These are phyloP conservation scores for Fusarium nisikadoi DNA, from an alignment of 2,329 filamentous ascomycete species.

Conservation along the genomic window DNA sequence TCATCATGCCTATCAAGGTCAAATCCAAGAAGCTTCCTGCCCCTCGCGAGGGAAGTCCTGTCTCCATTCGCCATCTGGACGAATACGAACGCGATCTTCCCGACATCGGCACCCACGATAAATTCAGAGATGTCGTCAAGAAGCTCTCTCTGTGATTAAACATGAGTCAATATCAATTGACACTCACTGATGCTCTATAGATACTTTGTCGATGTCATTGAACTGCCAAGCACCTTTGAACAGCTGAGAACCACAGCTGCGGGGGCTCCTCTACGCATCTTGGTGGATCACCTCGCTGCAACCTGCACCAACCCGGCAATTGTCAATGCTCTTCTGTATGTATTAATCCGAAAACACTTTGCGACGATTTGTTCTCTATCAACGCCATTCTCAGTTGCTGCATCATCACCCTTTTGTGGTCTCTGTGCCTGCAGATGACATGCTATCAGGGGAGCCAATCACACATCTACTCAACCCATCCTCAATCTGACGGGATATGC, in stretches of 20 bases:
- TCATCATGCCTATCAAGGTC: conserved; percentile 52
- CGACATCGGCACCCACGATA: conserved; percentile 66
- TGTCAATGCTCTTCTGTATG: conserved; percentile 78
- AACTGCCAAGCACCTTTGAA: conserved; percentile 76
- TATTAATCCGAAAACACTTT: conserved; percentile 35
- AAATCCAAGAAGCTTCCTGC: conserved; percentile 49
- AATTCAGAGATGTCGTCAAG: conserved; percentile 72
- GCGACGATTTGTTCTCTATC: neutral
- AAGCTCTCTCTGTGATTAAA: conserved; percentile 69
- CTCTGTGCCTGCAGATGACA: conserved; percentile 22
- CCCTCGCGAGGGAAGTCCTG: conserved; percentile 50
- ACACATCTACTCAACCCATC: neutral
- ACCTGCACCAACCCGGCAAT: conserved; percentile 75
- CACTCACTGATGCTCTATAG: conserved; percentile 50
- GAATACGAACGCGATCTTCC: conserved; percentile 59
- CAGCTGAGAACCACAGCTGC: conserved; percentile 75
- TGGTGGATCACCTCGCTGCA: conserved; percentile 72
- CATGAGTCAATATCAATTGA: neutral
- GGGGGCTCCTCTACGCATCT: conserved; percentile 64
- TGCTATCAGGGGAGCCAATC: conserved; percentile 27
- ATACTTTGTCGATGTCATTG: conserved; percentile 71
- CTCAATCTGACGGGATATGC: conserved; percentile 13
- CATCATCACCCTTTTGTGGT: neutral
- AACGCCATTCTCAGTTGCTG: neutral
- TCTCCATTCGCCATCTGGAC: conserved; percentile 43